Conservation (phyloP, 495 filamentous ascomycete genomes). For the Lindgomyces ingoldianus region DNA sequence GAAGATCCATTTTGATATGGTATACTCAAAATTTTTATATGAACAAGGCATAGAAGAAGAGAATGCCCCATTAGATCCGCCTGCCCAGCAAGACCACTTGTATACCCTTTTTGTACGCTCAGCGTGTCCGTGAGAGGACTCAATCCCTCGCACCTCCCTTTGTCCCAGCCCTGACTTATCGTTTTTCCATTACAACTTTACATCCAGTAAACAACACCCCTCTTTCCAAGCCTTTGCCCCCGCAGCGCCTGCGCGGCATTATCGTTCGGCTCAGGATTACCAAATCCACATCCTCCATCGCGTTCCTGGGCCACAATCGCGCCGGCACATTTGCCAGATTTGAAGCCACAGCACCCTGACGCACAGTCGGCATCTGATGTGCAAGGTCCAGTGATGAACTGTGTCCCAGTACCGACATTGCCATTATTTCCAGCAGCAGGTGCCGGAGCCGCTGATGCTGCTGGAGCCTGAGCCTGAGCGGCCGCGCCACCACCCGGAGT, state of each 20-base stretch:
- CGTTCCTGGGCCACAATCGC: slow-evolving; percentile 43
- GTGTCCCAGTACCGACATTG: slow-evolving; percentile 16
- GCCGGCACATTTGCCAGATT: slow-evolving; percentile 41
- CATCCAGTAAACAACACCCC: slow-evolving; percentile 22
- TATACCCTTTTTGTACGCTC: too few species aligned
- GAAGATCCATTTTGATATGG: too few species aligned
- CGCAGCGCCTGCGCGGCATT: slow-evolving; percentile 13
- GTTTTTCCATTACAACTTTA: slow-evolving; percentile 13
- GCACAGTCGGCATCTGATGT: slow-evolving; percentile 39
- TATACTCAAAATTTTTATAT: not conserved
- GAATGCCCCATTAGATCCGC: not conserved
- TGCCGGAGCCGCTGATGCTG: not conserved
- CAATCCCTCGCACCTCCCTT: too few species aligned
- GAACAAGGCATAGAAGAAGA: not conserved
- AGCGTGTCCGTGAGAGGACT: too few species aligned
- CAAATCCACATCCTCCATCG: slow-evolving; percentile 47
- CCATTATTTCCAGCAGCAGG: not conserved
- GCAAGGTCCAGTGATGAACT: slow-evolving; percentile 42
- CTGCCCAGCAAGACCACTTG: slow-evolving; percentile 2
- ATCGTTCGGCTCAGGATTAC: slow-evolving; percentile 36
- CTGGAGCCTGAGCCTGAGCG: not conserved
- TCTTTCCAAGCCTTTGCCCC: slow-evolving; percentile 4
- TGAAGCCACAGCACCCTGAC: slow-evolving; percentile 38
- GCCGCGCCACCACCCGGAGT: not conserved
- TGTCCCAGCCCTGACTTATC: too few species aligned